Percentiles rank a stretch among this genome's conserved stretches.
phyloP scores from a whole-genome alignment of 2,329 filamentous ascomycete genomes.

The Stagonosporopsis rhizophila region DNA sequence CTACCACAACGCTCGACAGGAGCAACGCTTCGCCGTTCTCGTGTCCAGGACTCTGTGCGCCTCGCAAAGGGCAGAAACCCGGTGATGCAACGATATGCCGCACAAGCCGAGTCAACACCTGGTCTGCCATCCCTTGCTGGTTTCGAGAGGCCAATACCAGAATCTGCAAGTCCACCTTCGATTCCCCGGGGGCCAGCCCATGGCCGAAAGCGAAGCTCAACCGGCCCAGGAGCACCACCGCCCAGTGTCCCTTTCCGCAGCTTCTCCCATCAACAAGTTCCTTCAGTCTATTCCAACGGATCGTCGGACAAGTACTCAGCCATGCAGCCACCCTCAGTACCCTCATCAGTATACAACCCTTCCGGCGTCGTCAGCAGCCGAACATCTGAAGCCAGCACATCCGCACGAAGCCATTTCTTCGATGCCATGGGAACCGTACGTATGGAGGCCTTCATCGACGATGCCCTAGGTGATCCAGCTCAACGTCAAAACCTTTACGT shows the following conservation, averaged over 20 bases:
- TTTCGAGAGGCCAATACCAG: conserved; percentile 57
- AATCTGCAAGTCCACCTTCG: conserved; percentile 73
- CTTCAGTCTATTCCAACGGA: conserved; percentile 50
- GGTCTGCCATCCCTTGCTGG: conserved; percentile 39
- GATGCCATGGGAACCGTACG: conserved; percentile 87
- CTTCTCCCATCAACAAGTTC: conserved; percentile 66
- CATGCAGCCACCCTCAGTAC: conserved; percentile 43
- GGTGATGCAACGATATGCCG: conserved; percentile 44
- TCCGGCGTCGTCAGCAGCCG: conserved; percentile 56
- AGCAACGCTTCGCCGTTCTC: conserved; percentile 58
- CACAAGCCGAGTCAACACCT: conserved; percentile 40
- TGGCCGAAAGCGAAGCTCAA: conserved; percentile 87
- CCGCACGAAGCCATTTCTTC: conserved; percentile 70
- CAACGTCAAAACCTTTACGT: conserved; percentile 19
- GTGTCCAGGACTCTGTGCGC: conserved; percentile 87
- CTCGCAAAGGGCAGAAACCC: conserved; percentile 76
- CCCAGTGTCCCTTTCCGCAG: conserved; percentile 75
- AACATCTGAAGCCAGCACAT: conserved; percentile 59
- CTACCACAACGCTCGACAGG: conserved; percentile 45
- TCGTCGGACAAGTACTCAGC: conserved; percentile 48
- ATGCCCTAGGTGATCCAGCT: conserved; percentile 41
- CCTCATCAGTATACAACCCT: conserved; percentile 51
- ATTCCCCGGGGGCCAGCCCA: conserved; percentile 76
- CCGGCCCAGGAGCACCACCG: conserved; percentile 74
- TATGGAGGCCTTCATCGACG: conserved; percentile 94